Conservation (phyloP, 352 stramenopile genomes). For the Albugo candida region DNA sequence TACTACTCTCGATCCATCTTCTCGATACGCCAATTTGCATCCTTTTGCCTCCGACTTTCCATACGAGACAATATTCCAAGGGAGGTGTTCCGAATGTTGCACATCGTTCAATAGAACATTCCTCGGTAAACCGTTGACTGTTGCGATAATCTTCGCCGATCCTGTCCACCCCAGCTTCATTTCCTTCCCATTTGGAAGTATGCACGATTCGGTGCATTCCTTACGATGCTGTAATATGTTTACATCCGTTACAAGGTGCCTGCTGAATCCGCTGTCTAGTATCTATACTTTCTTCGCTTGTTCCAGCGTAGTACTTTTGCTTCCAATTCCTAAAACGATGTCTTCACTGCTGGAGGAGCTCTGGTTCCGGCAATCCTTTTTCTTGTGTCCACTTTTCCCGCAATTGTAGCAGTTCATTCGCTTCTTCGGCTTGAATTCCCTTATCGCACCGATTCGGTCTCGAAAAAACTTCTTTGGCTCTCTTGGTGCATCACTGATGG, state of each 20-base stretch:
- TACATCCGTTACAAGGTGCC: not conserved
- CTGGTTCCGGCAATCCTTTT: too few species aligned
- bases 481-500: too few species aligned
- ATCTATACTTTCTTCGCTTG: not conserved
- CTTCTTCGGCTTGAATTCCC: slow-evolving; percentile 1
- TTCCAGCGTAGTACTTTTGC: not conserved
- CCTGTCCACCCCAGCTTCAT: not conserved
- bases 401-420: too few species aligned
- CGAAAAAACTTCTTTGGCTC: too few species aligned
- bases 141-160: not conserved
- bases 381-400: too few species aligned
- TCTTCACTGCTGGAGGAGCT: not conserved
- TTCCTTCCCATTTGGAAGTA: not conserved
- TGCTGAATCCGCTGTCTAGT: not conserved
- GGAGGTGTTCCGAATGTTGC: not conserved
- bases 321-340: not conserved
- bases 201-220: not conserved
- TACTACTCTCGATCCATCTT: not conserved
- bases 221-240: too few species aligned
- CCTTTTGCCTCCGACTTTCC: not conserved
- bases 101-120: not conserved
- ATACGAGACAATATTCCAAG: not conserved
- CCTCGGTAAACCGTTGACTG: not conserved
- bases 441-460: not conserved
- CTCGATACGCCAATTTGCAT: not conserved